A percentile compares a stretch with the other conserved stretches of the same genome.
phyloP scores from a whole-genome alignment of 2,329 filamentous ascomycete species.

The Aureobasidium sp. region DNA sequence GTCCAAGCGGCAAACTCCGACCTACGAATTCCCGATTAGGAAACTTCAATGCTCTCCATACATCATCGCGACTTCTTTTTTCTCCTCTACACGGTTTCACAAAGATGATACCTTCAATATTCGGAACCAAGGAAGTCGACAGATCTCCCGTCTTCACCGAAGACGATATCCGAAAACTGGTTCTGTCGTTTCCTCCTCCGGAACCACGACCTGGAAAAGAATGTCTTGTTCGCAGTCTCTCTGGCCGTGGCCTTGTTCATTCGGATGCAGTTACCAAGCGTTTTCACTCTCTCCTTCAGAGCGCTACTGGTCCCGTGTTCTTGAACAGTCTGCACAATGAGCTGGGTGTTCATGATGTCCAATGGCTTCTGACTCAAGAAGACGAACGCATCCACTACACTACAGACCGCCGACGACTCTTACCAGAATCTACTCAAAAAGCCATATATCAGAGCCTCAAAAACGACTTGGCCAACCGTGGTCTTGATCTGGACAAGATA shows the following conservation, averaged over 20 bases:
- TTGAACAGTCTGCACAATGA: background rate
- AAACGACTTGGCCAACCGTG: background rate
- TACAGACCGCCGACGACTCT: background rate
- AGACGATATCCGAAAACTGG: constrained; percentile 10
- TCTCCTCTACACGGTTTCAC: background rate
- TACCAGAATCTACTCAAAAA: background rate
- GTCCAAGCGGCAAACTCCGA: background rate
- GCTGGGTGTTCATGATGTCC: constrained; percentile 9
- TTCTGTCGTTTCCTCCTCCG: constrained; percentile 7
- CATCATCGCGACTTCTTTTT: background rate
- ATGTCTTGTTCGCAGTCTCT: constrained; percentile 14
- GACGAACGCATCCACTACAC: background rate
- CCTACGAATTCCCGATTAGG: constrained; percentile 5
- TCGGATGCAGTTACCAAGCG: constrained; percentile 8
- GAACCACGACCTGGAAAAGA: background rate
- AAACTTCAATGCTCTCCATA: background rate
- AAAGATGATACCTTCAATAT: constrained; percentile 3
- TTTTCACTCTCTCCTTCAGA: constrained; percentile 10
- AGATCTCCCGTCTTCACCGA: constrained; percentile 1
- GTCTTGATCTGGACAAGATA: background rate
- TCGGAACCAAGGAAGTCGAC: background rate
- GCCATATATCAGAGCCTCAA: background rate
- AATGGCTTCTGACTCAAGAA: constrained; percentile 11
- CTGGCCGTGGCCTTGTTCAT: constrained; percentile 4
- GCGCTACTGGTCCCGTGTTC: background rate